A percentile compares a stretch with the other conserved stretches of the same genome.
Conservation (phyloP, 441 rosid genomes). For the Croton laevigatus region DNA sequence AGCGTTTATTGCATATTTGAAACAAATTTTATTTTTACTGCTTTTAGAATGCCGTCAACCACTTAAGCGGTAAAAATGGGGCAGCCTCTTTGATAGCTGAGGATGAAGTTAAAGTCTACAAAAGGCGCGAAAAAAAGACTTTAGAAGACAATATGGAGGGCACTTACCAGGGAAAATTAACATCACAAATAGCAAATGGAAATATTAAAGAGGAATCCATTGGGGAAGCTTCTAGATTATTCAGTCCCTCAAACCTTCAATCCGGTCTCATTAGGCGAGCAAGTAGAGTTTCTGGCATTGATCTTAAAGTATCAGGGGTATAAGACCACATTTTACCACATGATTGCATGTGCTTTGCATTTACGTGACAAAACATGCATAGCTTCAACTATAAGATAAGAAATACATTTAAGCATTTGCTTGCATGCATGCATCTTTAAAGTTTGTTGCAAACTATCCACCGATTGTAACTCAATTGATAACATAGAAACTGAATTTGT, state of each 20-base stretch:
- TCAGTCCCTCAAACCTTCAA: slow-evolving; percentile 4
- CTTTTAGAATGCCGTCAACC: slow-evolving; percentile 9
- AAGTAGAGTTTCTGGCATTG: not conserved
- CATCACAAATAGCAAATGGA: slow-evolving; percentile 3
- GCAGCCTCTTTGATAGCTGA: not conserved
- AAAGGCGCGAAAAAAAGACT: slow-evolving; percentile 1
- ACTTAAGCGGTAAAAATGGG: slow-evolving; percentile 7
- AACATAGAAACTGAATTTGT: too few species aligned
- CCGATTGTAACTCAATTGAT: not conserved
- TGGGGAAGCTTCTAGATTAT: not conserved
- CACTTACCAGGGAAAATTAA: not conserved
- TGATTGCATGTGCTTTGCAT: not conserved
- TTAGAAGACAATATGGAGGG: not conserved
- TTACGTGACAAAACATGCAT: not conserved
- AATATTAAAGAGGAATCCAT: slow-evolving; percentile 4
- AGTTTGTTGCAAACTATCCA: not conserved
- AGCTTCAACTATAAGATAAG: not conserved
- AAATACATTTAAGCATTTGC: not conserved
- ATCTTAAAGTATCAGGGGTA: slow-evolving; percentile 15
- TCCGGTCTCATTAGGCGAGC: not conserved
- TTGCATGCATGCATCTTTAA: not conserved
- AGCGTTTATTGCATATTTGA: not conserved
- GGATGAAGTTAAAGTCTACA: slow-evolving; percentile 15
- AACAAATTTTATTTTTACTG: not conserved
- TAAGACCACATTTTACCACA: not conserved